Conservation (phyloP, 2,329 filamentous ascomycete genomes). For the Colletotrichum sp. region DNA sequence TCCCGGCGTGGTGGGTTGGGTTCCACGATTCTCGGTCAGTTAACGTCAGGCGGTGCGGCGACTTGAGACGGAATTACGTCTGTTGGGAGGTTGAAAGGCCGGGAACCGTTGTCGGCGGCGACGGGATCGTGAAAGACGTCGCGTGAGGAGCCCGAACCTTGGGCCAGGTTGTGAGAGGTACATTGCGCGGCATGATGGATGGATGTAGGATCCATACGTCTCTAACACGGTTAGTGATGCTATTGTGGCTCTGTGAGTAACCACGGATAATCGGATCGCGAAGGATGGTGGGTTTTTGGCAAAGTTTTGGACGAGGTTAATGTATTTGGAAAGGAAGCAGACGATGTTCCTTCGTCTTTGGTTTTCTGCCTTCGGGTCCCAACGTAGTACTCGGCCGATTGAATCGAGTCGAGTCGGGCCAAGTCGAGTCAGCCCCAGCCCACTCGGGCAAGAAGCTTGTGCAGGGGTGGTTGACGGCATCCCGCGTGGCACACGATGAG, state of each 20-base stretch:
- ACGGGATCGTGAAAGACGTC: background rate
- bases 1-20: background rate
- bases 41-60: background rate
- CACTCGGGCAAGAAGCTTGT: background rate
- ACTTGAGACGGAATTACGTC: slow-evolving; percentile 5
- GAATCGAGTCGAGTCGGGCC: background rate
- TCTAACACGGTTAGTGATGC: background rate
- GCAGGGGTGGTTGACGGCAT: background rate
- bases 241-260: background rate
- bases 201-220: background rate
- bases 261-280: background rate
- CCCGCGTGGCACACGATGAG: background rate
- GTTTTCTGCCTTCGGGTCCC: background rate
- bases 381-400: background rate
- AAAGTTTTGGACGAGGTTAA: background rate
- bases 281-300: background rate
- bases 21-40: background rate
- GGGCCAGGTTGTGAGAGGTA: background rate
- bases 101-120: background rate
- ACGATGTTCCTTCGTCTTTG: background rate
- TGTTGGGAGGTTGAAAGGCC: background rate
- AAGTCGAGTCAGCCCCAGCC: background rate
- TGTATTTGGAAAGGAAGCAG: background rate
- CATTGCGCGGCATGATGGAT: background rate
- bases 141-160: background rate